Percentiles rank a stretch among this genome's conserved stretches.
These are phyloP conservation scores for Penicillium thymicola DNA, from an alignment of 2,329 filamentous ascomycete species.

Conservation along the genomic window DNA sequence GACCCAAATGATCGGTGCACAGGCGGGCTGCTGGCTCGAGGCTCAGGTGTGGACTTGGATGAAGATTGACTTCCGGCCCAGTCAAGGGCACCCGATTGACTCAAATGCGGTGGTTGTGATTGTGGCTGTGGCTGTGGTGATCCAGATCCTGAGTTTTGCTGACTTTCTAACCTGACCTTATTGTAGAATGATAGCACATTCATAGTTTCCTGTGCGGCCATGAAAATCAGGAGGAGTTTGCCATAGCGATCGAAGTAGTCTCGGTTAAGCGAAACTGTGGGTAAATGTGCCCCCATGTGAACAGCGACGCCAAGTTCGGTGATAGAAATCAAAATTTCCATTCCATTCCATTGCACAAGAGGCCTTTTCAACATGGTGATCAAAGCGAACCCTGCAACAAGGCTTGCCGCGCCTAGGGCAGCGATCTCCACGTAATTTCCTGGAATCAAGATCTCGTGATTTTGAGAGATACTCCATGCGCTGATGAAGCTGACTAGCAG, in stretches of 20 bases:
- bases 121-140: conserved; percentile 1
- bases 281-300: conserved; percentile 37
- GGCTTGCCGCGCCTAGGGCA: conserved; percentile 39
- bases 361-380: conserved; percentile 38
- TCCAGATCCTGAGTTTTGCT: conserved; percentile 5
- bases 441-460: conserved; percentile 29
- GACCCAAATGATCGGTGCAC: conserved; percentile 22
- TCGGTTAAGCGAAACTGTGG: conserved; percentile 28
- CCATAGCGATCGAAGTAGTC: conserved; percentile 41
- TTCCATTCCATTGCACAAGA: conserved; percentile 37
- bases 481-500: conserved; percentile 30
- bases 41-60: conserved; percentile 10
- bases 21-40: conserved; percentile 10
- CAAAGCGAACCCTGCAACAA: conserved; percentile 42
- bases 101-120: conserved; percentile 13
- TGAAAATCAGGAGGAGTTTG: conserved; percentile 38
- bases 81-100: conserved; percentile 3
- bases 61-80: conserved; percentile 3
- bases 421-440: conserved; percentile 39
- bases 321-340: conserved; percentile 39
- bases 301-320: conserved; percentile 39
- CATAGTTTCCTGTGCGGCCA: conserved; percentile 39
- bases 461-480: conserved; percentile 35
- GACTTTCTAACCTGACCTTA: conserved; percentile 5
- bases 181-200: conserved; percentile 28